phyloP scores from a whole-genome alignment of 768 basidiomycete species.

The Naganishia vishniacii region DNA sequence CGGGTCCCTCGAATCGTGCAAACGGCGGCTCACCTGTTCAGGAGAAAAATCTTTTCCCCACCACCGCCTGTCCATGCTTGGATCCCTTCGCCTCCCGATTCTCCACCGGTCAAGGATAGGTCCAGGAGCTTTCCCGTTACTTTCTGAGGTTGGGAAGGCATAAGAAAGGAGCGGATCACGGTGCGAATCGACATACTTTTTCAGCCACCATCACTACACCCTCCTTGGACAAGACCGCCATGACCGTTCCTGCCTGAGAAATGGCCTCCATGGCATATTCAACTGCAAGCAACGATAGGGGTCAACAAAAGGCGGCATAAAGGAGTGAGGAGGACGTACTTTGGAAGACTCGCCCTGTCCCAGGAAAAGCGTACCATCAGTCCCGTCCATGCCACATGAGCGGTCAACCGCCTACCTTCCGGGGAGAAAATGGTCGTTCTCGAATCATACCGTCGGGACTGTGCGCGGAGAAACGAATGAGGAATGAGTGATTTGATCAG shows the following conservation, averaged over 20 bases:
- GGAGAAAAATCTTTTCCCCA: conserved; percentile 93
- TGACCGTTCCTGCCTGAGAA: conserved; percentile 72
- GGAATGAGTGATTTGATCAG: too few species aligned
- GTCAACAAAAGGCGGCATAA: neutral
- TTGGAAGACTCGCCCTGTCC: conserved; percentile 86
- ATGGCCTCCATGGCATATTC: conserved; percentile 99
- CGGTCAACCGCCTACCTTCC: conserved; percentile 61
- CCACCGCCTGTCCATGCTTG: conserved; percentile 65
- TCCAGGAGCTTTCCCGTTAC: conserved; percentile 96
- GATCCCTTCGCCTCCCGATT: conserved; percentile 55
- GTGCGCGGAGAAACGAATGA: too few species aligned
- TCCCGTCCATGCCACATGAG: neutral
- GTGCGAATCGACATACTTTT: conserved; percentile 33
- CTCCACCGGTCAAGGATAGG: conserved; percentile 74
- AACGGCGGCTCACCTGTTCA: conserved; percentile 59
- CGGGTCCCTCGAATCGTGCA: neutral
- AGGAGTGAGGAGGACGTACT: conserved; percentile 56
- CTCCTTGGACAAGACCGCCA: conserved; percentile 47
- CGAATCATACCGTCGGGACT: conserved; percentile 30
- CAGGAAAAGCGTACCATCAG: conserved; percentile 25
- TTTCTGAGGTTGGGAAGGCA: conserved; percentile 61
- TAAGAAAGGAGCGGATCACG: neutral
- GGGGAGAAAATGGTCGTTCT: conserved; percentile 99
- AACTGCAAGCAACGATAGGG: conserved; percentile 55
- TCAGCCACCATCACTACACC: conserved; percentile 49